These are phyloP conservation scores for Kwoniella sp. DNA, from an alignment of 768 basidiomycete species.

Conservation along the genomic window DNA sequence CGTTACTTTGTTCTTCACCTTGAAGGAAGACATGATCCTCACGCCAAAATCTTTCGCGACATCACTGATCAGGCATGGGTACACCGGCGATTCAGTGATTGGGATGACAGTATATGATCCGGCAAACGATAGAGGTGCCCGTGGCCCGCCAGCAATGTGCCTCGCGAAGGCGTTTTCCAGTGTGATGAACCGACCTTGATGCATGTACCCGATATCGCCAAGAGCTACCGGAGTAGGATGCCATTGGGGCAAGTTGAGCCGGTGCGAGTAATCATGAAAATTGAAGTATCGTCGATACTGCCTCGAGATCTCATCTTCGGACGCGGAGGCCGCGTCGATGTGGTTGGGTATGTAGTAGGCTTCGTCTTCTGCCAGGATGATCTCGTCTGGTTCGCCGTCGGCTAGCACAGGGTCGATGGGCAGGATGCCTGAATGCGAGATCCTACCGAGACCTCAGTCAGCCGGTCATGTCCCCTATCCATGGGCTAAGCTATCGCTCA, in stretches of 20 bases:
- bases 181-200: constrained; percentile 1
- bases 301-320: constrained; percentile 4
- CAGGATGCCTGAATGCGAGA: too few relatives aligned
- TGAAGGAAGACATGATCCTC: constrained; percentile 63
- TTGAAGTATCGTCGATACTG: constrained; percentile 11
- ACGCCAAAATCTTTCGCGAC: constrained; percentile 51
- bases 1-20: constrained; percentile 33
- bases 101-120: constrained; percentile 1
- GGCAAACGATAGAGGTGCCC: not conserved
- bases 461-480: too few relatives aligned
- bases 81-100: constrained; percentile 20
- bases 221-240: not conserved
- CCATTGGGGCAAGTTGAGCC: constrained; percentile 14
- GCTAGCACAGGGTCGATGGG: constrained; percentile 3
- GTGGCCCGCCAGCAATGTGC: not conserved
- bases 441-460: not conserved
- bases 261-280: constrained; percentile 5
- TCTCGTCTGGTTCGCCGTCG: not conserved
- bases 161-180: not conserved
- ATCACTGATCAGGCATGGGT: constrained; percentile 42
- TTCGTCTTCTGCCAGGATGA: not conserved
- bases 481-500: not conserved
- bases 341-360: constrained; percentile 7
- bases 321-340: not conserved
- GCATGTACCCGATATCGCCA: constrained; percentile 11